These are phyloP conservation scores for Colletotrichum kahawae DNA, from an alignment of 2,329 filamentous ascomycete genomes.

Conservation along the genomic window DNA sequence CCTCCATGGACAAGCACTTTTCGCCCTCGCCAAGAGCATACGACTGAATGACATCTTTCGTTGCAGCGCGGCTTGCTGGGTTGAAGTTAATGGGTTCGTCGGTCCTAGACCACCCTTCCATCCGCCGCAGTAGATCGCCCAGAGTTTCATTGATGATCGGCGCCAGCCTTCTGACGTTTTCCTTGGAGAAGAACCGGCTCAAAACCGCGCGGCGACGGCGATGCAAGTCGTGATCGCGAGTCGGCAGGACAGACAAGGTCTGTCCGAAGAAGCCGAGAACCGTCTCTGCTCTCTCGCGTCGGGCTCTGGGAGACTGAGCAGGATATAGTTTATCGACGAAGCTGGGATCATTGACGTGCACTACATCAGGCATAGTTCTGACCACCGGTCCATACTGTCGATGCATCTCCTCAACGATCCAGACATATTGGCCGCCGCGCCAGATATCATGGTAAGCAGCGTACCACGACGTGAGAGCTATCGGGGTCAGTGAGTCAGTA, in stretches of 20 bases:
- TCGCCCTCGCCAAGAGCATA: background rate
- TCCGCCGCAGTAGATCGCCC: background rate
- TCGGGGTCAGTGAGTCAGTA: fast-evolving
- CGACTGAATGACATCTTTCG: background rate
- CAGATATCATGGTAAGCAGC: background rate
- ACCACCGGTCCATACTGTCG: background rate
- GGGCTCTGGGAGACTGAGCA: background rate
- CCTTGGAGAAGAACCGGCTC: background rate
- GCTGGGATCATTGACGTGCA: background rate
- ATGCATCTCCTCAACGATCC: background rate
- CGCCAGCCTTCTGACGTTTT: background rate
- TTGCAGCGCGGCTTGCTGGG: background rate
- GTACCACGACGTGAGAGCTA: background rate
- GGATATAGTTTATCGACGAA: background rate
- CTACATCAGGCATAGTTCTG: background rate
- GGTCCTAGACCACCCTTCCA: background rate
- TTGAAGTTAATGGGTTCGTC: background rate
- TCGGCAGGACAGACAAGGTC: background rate
- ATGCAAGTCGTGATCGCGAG: background rate
- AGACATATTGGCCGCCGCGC: background rate
- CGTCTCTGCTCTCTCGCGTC: background rate
- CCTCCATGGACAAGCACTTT: background rate
- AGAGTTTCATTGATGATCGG: background rate
- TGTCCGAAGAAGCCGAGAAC: background rate
- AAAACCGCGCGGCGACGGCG: background rate